Percentiles rank a stretch among this genome's conserved stretches.
These are phyloP conservation scores for Lentinula edodes DNA, from an alignment of 768 basidiomycete species.

Conservation along the genomic window DNA sequence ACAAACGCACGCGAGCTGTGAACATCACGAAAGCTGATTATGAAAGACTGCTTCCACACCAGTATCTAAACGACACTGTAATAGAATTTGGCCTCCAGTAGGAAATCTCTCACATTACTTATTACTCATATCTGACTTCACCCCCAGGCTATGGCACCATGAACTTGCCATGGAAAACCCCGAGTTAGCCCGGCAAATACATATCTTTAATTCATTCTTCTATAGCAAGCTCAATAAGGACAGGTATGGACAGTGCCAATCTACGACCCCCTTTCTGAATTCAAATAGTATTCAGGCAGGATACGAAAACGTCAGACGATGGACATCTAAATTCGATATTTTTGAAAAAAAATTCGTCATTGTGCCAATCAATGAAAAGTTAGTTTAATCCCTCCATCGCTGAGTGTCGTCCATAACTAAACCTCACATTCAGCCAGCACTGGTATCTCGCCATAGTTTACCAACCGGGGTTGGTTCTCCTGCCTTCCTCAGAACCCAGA, in stretches of 20 bases:
- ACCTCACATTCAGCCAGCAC: conserved; percentile 56
- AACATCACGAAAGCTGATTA: conserved; percentile 79
- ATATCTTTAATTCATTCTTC: conserved; percentile 97
- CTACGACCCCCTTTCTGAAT: conserved; percentile 4
- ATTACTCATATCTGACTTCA: conserved; percentile 5
- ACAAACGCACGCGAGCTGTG: conserved; percentile 69
- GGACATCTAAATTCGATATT: conserved; percentile 86
- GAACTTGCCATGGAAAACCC: conserved; percentile 51
- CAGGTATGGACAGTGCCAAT: conserved; percentile 32
- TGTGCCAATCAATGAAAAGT: conserved; percentile 97
- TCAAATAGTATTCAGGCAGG: conserved; percentile 46
- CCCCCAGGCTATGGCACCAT: conserved; percentile 61
- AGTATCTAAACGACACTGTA: conserved; percentile 93
- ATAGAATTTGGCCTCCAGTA: conserved; percentile 96
- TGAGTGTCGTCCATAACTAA: neutral
- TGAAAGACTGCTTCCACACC: conserved; percentile 64
- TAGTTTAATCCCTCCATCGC: conserved; percentile 17
- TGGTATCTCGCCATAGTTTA: conserved; percentile 97
- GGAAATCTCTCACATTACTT: conserved; percentile 20
- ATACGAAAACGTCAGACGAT: conserved; percentile 84
- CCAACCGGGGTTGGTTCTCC: conserved; percentile 62
- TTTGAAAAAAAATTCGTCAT: conserved; percentile 92
- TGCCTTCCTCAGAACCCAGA: conserved; percentile 26
- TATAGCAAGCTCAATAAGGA: conserved; percentile 87
- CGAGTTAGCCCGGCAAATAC: conserved; percentile 63